Conservation (phyloP, 31 red algal genomes). For the Odonthalia washingtoniensis region DNA sequence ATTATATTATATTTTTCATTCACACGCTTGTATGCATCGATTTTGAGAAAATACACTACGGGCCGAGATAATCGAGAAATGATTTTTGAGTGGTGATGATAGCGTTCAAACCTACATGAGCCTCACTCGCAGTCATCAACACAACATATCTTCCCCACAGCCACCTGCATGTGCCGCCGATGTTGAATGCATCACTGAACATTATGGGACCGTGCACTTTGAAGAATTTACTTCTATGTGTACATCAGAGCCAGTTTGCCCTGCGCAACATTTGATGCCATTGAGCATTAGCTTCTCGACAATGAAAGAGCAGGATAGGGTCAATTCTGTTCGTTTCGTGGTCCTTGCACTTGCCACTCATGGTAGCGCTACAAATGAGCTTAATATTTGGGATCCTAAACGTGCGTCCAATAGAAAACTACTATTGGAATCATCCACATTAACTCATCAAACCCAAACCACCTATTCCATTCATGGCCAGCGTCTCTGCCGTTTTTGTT, state of each 20-base stretch:
- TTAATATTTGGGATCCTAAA: not conserved
- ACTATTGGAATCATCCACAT: not conserved
- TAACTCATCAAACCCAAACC: not conserved
- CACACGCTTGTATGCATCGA: too few relatives aligned
- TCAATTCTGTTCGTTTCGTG: not conserved
- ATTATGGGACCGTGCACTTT: not conserved
- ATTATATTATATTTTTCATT: too few relatives aligned
- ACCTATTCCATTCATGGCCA: not conserved
- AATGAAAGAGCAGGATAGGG: not conserved
- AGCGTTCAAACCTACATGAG: not conserved
- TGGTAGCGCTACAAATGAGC: not conserved
- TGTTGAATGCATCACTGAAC: not conserved
- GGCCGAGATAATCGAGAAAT: not conserved
- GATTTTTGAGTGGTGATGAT: not conserved
- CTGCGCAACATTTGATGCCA: not conserved
- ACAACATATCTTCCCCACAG: not conserved
- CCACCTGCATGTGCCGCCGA: not conserved
- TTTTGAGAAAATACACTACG: not conserved
- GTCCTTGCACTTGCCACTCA: not conserved
- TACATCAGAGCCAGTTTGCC: not conserved
- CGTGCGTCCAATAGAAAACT: not conserved
- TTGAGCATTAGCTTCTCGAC: not conserved
- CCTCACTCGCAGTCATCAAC: not conserved
- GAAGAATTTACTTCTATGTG: not conserved
- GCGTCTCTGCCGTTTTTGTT: not conserved